Evolutionary conservation across 495 filamentous ascomycete species (phyloP), one percentile per base, ranked within the genome.

Genomic region (Tirmania nivea): DNA sequence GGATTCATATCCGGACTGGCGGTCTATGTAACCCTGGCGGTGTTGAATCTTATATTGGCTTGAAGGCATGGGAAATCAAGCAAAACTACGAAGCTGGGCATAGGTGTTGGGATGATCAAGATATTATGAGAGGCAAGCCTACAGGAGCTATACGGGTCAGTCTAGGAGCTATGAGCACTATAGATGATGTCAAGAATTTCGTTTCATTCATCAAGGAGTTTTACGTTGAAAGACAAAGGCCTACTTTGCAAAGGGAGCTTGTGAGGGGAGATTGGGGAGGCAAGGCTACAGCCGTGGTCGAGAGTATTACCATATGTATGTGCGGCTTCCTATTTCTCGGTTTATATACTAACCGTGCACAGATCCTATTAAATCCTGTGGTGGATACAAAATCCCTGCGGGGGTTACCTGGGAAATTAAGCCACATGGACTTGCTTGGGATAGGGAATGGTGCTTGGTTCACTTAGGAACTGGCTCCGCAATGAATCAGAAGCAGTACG

Each of bases 11-110:
- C 9, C 73, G 89, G 3, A 87, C 84, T 7, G 89, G 89, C 8
- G 83, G 86, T 0, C 72, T 93, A 35, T 96, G 89, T 69, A 94
- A 94, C 57, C 89, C 89, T 0, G 89, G 87, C 8, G 86, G 89
- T 10, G 76, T 92, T 49, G 79, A 86, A 16, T 60, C 67, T 0
- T 75, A 73, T 34, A 73, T 94, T 17, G 71, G 73, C 1, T 74
- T 92, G 54, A 73, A 78, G 50, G 77, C 81, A 3, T 78, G 78
- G 72, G 85, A 94, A 64, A 80, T 94, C 70, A 79, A 74, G 57
- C 72, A 73, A 49, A 86, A 90, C 59, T 94, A 85, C 62, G 81
- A 77, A 1, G 75, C 80, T 2, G 89, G 89, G 0, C 75, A 86
- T 60, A 73, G 84, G 14, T 88, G 84, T 59, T 84, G 81, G 14